These are phyloP conservation scores for Straminergon stramineum DNA, from an alignment of 225 moss, liverwort and hornwort species.

Conservation along the genomic window DNA sequence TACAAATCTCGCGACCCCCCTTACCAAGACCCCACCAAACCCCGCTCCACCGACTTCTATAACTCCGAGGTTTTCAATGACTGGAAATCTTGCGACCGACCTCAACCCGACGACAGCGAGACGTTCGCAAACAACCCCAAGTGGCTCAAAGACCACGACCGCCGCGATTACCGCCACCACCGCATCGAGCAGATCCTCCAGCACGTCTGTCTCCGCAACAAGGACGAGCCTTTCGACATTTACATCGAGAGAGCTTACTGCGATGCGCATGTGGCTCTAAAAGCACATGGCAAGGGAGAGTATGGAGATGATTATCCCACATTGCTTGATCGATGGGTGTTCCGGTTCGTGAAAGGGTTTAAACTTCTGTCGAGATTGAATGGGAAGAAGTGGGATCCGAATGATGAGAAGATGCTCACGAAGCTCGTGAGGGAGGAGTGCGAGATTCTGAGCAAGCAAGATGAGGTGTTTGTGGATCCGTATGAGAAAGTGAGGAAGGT, in stretches of 20 bases:
- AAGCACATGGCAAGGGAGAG: constrained; percentile 2
- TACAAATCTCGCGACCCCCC: neutral
- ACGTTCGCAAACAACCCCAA: constrained; percentile 17
- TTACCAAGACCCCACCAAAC: neutral
- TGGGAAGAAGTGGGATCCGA: constrained; percentile 22
- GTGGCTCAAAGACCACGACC: constrained; percentile 32
- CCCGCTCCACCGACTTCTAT: constrained; percentile 14
- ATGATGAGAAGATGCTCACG: constrained; percentile 14
- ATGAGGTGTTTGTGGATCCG: constrained; percentile 22
- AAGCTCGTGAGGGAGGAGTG: constrained; percentile 41
- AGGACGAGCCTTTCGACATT: constrained; percentile 21
- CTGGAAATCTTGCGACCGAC: constrained; percentile 18
- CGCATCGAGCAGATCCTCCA: constrained; percentile 23
- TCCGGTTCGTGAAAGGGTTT: constrained; percentile 27
- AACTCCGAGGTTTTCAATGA: constrained; percentile 12
- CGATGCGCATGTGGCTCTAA: constrained; percentile 9
- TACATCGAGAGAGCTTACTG: constrained; percentile 28
- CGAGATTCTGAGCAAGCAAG: constrained; percentile 25
- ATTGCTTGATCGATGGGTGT: constrained; percentile 24
- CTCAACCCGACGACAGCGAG: constrained; percentile 14
- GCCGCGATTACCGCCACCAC: constrained; percentile 18
- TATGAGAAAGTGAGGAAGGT: constrained; percentile 4
- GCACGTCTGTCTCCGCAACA: neutral
- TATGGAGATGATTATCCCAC: constrained; percentile 15
- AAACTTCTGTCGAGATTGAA: constrained; percentile 20